A percentile compares a stretch with the other conserved stretches of the same genome.
phyloP scores from a whole-genome alignment of 179 eudicot genomes.

The Gypsophila paniculata region DNA sequence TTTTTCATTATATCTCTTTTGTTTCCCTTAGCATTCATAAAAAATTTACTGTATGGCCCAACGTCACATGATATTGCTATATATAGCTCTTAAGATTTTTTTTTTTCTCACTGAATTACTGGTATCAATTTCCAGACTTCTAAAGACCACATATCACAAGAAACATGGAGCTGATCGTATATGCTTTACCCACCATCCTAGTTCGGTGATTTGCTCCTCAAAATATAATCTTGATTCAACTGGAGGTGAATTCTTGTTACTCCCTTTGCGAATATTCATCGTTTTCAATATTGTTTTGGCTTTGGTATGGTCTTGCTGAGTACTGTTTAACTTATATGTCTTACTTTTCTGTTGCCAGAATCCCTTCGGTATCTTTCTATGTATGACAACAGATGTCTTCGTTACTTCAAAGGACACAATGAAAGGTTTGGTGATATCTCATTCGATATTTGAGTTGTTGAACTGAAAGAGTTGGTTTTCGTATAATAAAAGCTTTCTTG shows the following conservation, averaged over 20 bases:
- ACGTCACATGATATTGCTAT: background rate
- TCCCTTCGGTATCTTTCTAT: constrained; percentile 83
- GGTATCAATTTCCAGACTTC: constrained; percentile 45
- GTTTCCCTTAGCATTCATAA: background rate
- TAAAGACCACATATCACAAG: constrained; percentile 90
- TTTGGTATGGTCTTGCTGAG: background rate
- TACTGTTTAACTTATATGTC: background rate
- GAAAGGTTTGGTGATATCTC: constrained; percentile 55
- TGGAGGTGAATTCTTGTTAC: constrained; percentile 47
- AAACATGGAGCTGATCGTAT: constrained; percentile 93
- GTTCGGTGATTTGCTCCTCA: constrained; percentile 82
- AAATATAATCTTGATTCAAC: constrained; percentile 61
- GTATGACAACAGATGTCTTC: constrained; percentile 93
- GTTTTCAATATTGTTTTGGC: background rate
- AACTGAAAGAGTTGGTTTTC: background rate
- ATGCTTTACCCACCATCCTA: constrained; percentile 96
- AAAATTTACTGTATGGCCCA: background rate
- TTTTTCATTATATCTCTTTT: background rate
- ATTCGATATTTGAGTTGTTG: constrained; percentile 15
- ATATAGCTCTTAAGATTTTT: background rate
- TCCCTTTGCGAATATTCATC: background rate
- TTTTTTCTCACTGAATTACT: background rate
- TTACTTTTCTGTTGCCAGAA: constrained; percentile 43
- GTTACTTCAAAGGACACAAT: constrained; percentile 92
- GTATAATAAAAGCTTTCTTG: background rate